Conservation (phyloP, 306 rosid species). For the Prosopis cineraria region DNA sequence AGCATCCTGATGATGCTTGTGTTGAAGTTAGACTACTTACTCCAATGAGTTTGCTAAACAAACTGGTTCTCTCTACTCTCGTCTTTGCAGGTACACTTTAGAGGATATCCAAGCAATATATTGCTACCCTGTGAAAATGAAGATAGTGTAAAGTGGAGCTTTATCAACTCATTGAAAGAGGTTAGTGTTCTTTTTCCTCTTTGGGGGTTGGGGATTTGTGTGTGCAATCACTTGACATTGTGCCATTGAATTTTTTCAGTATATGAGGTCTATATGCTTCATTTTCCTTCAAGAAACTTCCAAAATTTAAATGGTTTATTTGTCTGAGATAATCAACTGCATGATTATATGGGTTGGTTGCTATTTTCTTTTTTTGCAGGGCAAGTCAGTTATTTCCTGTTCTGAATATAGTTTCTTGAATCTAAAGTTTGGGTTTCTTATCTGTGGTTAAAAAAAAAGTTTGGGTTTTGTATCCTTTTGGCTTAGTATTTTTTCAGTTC, state of each 20-base stretch:
- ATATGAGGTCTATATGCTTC: neutral
- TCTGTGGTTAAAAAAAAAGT: neutral
- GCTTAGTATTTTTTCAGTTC: neutral
- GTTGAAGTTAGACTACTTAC: conserved; percentile 11
- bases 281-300: neutral
- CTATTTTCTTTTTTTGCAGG: neutral
- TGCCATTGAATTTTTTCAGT: neutral
- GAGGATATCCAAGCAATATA: conserved; percentile 78
- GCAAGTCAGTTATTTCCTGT: neutral
- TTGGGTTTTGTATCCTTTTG: neutral
- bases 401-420: neutral
- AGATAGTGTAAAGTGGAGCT: conserved; percentile 89
- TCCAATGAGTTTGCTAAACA: conserved; percentile 13
- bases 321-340: neutral
- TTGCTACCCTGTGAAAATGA: conserved; percentile 94
- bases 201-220: neutral
- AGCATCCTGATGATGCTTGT: neutral
- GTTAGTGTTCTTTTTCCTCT: conserved; percentile 42
- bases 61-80: conserved; percentile 26
- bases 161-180: conserved; percentile 94
- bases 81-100: conserved; percentile 79
- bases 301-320: neutral
- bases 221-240: conserved; percentile 4
- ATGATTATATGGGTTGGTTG: neutral
- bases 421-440: neutral